Base-by-base conservation (phyloP, 75 land plant species). In the Cryptomeria japonica region DNA sequence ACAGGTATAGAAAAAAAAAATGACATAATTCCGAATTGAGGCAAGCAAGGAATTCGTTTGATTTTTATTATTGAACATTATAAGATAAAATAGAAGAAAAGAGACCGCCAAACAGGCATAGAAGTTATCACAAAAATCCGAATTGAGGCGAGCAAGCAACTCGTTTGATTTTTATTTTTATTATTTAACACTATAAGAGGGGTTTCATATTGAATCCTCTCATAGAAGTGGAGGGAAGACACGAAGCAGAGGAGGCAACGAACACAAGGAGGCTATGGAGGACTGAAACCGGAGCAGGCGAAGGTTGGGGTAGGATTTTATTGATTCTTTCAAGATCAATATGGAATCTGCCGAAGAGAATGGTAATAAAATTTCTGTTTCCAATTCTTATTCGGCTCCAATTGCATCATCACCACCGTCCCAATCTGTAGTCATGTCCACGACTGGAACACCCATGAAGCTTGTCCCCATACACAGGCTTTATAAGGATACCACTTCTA, bases 361-460 rank as follows among this genome's bases (percentile, higher is more conserved):
- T 46, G 84, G 51, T 46, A 82, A 82, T 82, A 15, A n/a, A 12
- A 28, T 11, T 46, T 42, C 34, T 82, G 5, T n/a, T 16, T 42
- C 14, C n/a, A 44, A 82, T 82, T 82, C 49, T 46, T 28, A 46
- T 44, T n/a, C 49, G 46, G 84, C 84, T 82, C 84, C 49, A 82
- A 39, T 39, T 38, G 2, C 47, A 25, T 42, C 47, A 12, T n/a
- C 84, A 42, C 31, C 34, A 13, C 51, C 14, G 46, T 44, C 34
- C 51, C 31, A 28, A 82, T 25, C 39, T 79, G 44, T 8, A 28
- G 47, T 12, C 47, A n/a, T n/a, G 14, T 38, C 49, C 31, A 46
- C 6, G 51, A 82, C 31, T n/a, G 84, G 84, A n/a, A 82, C 84
- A 12, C 84, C 84, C 47, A 82, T 82, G 84, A 82, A 82, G 49